Percentiles rank a stretch among this genome's conserved stretches.
Conservation (phyloP, 257 asterid genomes). For the Nicotiana tomentosiformis region DNA sequence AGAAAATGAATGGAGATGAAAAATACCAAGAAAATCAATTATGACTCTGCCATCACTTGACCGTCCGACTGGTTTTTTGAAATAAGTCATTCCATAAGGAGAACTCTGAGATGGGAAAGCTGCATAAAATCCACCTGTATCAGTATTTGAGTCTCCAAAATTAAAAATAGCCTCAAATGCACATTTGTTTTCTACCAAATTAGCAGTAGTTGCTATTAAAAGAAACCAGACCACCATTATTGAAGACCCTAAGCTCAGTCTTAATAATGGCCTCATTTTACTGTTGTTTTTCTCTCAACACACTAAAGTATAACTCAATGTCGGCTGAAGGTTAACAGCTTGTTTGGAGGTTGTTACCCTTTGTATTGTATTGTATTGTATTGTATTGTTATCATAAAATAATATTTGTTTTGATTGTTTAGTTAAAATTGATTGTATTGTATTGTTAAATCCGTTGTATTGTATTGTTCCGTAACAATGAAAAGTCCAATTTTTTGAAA, state of each 20-base stretch:
- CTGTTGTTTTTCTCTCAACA: not conserved
- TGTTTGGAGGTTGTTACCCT: too few relatives aligned
- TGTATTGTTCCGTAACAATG: too few relatives aligned
- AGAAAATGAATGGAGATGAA: too few relatives aligned
- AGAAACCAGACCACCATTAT: not conserved
- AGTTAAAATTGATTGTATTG: too few relatives aligned
- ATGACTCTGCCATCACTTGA: slow-evolving; percentile 79
- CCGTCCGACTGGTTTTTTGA: slow-evolving; percentile 62
- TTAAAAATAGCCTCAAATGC: slow-evolving; percentile 59
- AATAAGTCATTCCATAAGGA: slow-evolving; percentile 77
- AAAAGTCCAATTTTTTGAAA: too few relatives aligned
- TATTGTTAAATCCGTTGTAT: too few relatives aligned
- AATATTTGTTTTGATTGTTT: too few relatives aligned
- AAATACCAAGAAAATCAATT: slow-evolving; percentile 70
- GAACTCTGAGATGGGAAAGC: slow-evolving; percentile 61
- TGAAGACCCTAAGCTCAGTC: not conserved
- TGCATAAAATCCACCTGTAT: slow-evolving; percentile 73
- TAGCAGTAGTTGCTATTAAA: not conserved
- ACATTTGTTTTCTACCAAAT: slow-evolving; percentile 22
- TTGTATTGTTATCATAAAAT: too few relatives aligned
- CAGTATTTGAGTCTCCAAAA: slow-evolving; percentile 75
- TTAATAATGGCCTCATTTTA: not conserved
- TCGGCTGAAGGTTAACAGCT: too few relatives aligned
- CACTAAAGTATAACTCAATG: not conserved
- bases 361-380: too few relatives aligned